These are phyloP conservation scores for Rhytidhysteron rufulum DNA, from an alignment of 2,329 filamentous ascomycete species.

Conservation along the genomic window DNA sequence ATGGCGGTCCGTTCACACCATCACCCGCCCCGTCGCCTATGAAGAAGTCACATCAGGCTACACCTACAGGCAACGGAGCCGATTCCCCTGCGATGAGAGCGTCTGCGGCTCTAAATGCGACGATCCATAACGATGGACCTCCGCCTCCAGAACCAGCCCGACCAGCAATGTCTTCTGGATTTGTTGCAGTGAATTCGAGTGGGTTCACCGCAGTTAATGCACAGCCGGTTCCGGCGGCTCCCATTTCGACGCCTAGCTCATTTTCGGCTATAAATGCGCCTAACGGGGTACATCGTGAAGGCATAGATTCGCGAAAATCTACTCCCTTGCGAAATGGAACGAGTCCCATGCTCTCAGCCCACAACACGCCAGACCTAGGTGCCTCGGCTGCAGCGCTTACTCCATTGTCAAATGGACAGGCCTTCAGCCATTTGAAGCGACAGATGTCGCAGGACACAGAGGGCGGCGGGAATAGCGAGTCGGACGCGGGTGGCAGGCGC, in stretches of 20 bases:
- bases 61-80: slow-evolving; percentile 50
- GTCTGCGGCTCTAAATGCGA: slow-evolving; percentile 54
- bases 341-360: slow-evolving; percentile 62
- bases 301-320: slow-evolving; percentile 50
- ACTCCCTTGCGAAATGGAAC: slow-evolving; percentile 58
- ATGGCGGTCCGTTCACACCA: slow-evolving; percentile 83
- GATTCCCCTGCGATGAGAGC: slow-evolving; percentile 66
- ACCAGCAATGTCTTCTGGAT: slow-evolving; percentile 57
- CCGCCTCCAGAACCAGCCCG: slow-evolving; percentile 53
- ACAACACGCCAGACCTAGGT: slow-evolving; percentile 63
- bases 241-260: slow-evolving; percentile 22
- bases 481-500: slow-evolving; percentile 56
- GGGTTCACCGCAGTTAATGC: slow-evolving; percentile 66
- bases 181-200: slow-evolving; percentile 66
- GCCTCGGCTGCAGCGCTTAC: slow-evolving; percentile 47
- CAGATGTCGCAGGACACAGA: slow-evolving; percentile 54
- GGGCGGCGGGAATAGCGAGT: slow-evolving; percentile 59
- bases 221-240: slow-evolving; percentile 19
- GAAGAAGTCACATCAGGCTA: slow-evolving; percentile 50
- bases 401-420: slow-evolving; percentile 49
- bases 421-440: slow-evolving; percentile 66
- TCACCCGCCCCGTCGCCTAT: slow-evolving; percentile 72
- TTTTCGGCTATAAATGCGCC: slow-evolving; percentile 60
- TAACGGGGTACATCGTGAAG: slow-evolving; percentile 51
- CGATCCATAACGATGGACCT: slow-evolving; percentile 41